Evolutionary conservation across 1,139 yeast genomes (phyloP), one percentile per base, ranked within the genome.

Genomic region (Lodderomyces theae): DNA sequence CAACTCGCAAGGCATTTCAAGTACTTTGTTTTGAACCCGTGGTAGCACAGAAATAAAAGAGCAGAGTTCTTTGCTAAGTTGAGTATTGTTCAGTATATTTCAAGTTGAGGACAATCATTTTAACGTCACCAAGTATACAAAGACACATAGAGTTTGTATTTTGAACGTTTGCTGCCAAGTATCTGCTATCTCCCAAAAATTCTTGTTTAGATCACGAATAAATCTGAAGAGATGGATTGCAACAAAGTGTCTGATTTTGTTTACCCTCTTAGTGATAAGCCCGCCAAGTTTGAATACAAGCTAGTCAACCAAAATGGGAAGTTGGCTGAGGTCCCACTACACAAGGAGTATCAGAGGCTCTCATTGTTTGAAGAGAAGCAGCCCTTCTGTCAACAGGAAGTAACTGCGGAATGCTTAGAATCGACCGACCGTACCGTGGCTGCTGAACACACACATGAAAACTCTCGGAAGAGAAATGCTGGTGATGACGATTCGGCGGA

Each of bases 221-320:
- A 12, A 5, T 17, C 13, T 6, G 3, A 5, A 28, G 9, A 15
- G 4, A 13, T 15, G 18, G 31, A 28, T n/a, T 15, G 18, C 15
- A 15, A 64, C 9, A 41, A 55, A 21, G 19, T 12, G 3, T 35
- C 38, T 5, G 10, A 34, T 18, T 48, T 48, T 32, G 35, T 32
- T 37, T 69, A 51, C 49, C 77, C 77, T 10, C 62, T 71, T 34
- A 56, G 56, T 39, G 60, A 56, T 18, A 49, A 55, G 17, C 44
- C 39, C 5, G 63, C 74, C 17, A 54, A 54, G 40, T 65, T 51
- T 50, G 76, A 71, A 46, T 68, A 60, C 42, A 58, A 58, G 37
- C 45, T 69, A 29, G 48, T 48, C 24, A 62, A 66, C 43, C 69
- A 72, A n/a, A 44, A 46, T 37, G 63, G 64, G 22, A 65, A 63